A percentile compares a stretch with the other conserved stretches of the same genome.
Evolutionary conservation across 768 basidiomycete genomes (phyloP).

Genomic region (Dendrothele bispora): DNA sequence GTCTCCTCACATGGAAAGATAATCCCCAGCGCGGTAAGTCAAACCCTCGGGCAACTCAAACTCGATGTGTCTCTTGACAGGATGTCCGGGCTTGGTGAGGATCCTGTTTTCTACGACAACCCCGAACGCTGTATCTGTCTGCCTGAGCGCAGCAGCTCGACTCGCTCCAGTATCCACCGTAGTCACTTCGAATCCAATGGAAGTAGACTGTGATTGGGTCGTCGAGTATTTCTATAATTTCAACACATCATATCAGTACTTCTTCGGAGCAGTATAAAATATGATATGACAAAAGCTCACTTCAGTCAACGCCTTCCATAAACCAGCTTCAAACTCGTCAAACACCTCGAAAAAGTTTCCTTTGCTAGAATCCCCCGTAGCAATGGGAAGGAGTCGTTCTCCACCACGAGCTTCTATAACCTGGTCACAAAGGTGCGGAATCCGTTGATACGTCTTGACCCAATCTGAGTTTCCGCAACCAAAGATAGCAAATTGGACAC

Average conservation of each 20-base stretch:
- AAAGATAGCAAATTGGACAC: slow-evolving; percentile 42
- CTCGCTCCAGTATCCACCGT: slow-evolving; percentile 28
- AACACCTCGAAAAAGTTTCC: slow-evolving; percentile 42
- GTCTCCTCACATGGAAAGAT: slow-evolving; percentile 41
- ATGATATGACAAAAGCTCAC: slow-evolving; percentile 16
- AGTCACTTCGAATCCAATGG: slow-evolving; percentile 24
- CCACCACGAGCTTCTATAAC: slow-evolving; percentile 33
- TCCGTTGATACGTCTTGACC: slow-evolving; percentile 44
- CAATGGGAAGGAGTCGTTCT: slow-evolving; percentile 32
- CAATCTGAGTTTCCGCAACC: slow-evolving; percentile 52
- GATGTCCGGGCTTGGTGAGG: slow-evolving; percentile 34
- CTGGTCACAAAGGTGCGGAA: slow-evolving; percentile 40
- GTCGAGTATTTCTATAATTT: slow-evolving; percentile 30
- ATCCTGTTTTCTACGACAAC: slow-evolving; percentile 37
- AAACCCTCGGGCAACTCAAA: slow-evolving; percentile 37
- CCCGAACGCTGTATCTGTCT: slow-evolving; percentile 36
- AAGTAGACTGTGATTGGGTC: slow-evolving; percentile 8
- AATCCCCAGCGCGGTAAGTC: slow-evolving; percentile 44
- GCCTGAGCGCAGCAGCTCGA: slow-evolving; percentile 34
- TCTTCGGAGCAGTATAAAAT: not conserved
- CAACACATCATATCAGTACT: not conserved
- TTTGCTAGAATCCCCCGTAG: slow-evolving; percentile 41
- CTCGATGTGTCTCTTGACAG: slow-evolving; percentile 42
- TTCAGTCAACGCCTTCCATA: slow-evolving; percentile 35
- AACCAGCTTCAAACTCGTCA: slow-evolving; percentile 38